Evolutionary conservation across 345 rosid genomes (phyloP).

Genomic region (Dipteronia dyeriana): DNA sequence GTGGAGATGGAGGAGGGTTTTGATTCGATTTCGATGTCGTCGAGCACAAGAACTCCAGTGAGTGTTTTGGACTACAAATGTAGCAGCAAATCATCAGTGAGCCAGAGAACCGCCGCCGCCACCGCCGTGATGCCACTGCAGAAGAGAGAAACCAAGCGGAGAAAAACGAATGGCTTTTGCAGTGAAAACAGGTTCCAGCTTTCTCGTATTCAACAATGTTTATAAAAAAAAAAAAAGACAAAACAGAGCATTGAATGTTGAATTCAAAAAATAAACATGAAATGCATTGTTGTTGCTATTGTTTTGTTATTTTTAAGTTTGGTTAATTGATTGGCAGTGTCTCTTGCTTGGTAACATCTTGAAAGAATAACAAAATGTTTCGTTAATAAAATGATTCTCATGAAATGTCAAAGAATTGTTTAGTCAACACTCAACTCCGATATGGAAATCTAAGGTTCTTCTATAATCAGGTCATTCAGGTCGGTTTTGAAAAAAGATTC

Average conservation of each 20-base stretch:
- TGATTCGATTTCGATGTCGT: slow-evolving; percentile 28
- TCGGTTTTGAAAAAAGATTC: too few species aligned
- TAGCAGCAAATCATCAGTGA: slow-evolving; percentile 36
- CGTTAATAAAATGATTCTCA: slow-evolving; percentile 18
- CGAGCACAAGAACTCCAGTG: slow-evolving; percentile 47
- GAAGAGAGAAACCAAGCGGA: slow-evolving; percentile 34
- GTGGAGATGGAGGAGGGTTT: slow-evolving; percentile 29
- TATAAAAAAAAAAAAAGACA: slow-evolving; percentile 17
- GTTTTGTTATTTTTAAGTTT: slow-evolving; percentile 4
- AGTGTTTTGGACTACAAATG: slow-evolving; percentile 46
- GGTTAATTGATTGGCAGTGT: slow-evolving; percentile 6
- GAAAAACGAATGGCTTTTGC: slow-evolving; percentile 22
- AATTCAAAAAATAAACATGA: not conserved
- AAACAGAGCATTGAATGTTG: slow-evolving; percentile 23
- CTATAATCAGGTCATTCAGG: too few species aligned
- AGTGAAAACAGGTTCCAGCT: slow-evolving; percentile 28
- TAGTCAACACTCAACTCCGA: slow-evolving; percentile 22
- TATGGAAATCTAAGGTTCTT: not conserved
- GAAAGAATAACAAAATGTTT: slow-evolving; percentile 17
- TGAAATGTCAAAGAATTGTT: slow-evolving; percentile 5
- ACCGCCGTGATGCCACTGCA: slow-evolving; percentile 19
- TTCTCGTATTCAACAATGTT: slow-evolving; percentile 32
- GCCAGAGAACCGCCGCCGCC: slow-evolving; percentile 23
- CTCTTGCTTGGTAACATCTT: slow-evolving; percentile 18
- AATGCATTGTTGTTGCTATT: slow-evolving; percentile 7